A percentile compares a stretch with the other conserved stretches of the same genome.
These are phyloP conservation scores for Cutaneotrichosporon mucoides DNA, from an alignment of 1,284 basidiomycete genomes.

Conservation along the genomic window DNA sequence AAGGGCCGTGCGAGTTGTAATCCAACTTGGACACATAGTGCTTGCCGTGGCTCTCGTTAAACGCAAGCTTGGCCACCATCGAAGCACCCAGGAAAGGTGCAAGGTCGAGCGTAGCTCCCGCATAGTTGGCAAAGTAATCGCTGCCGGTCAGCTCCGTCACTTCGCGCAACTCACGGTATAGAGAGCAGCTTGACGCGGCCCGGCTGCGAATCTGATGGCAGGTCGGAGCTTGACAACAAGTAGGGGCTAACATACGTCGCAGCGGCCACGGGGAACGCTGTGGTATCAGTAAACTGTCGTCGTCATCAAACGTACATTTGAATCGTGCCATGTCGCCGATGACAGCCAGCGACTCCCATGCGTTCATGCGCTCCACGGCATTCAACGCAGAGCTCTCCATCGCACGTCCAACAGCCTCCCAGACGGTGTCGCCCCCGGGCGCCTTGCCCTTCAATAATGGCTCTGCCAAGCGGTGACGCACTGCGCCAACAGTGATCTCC, in stretches of 20 bases:
- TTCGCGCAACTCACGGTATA: constrained; percentile 56
- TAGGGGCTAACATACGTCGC: constrained; percentile 70
- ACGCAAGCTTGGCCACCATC: constrained; percentile 67
- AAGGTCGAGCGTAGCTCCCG: constrained; percentile 67
- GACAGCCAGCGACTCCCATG: constrained; percentile 78
- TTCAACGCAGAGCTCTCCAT: constrained; percentile 34
- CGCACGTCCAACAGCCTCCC: constrained; percentile 45
- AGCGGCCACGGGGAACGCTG: constrained; percentile 57
- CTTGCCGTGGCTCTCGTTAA: constrained; percentile 39
- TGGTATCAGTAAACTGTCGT: background rate
- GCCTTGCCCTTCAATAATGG: constrained; percentile 60
- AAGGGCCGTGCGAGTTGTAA: constrained; percentile 47
- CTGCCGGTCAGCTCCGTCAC: constrained; percentile 11
- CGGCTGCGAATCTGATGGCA: constrained; percentile 56
- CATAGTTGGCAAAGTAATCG: constrained; percentile 88
- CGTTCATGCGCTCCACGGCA: constrained; percentile 59
- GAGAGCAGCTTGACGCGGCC: constrained; percentile 61
- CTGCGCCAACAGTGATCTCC: constrained; percentile 73
- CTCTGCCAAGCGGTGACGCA: constrained; percentile 84
- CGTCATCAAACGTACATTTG: constrained; percentile 58
- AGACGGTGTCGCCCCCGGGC: constrained; percentile 55
- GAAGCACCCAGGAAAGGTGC: constrained; percentile 83
- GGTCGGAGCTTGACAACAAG: constrained; percentile 60
- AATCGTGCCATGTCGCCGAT: constrained; percentile 75
- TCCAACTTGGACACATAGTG: constrained; percentile 47